These are phyloP conservation scores for Nannochloris sp. DNA, from an alignment of 139 green algal genomes.

Conservation along the genomic window DNA sequence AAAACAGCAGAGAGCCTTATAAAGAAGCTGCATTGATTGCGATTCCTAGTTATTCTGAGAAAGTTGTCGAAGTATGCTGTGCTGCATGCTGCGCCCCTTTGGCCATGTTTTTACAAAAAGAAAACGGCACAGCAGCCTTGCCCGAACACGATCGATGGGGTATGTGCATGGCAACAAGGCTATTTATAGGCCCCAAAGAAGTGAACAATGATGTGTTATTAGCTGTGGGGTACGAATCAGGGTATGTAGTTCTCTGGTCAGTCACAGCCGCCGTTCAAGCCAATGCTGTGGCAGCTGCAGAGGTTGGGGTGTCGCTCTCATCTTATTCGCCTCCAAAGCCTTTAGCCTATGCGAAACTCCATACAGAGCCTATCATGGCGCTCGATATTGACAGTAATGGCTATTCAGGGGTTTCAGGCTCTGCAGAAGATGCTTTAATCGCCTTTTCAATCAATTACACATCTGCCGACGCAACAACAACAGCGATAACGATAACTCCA, in stretches of 20 bases:
- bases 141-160: too few relatives aligned
- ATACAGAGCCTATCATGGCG: slow-evolving; percentile 41
- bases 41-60: slow-evolving; percentile 1
- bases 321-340: too few relatives aligned
- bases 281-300: not conserved
- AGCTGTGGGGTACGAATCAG: slow-evolving; percentile 43
- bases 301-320: too few relatives aligned
- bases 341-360: slow-evolving; percentile 9
- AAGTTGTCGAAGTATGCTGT: slow-evolving; percentile 10
- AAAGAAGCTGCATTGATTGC: slow-evolving; percentile 10
- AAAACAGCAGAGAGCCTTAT: too few relatives aligned
- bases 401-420: slow-evolving; percentile 14
- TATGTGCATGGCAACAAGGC: slow-evolving; percentile 36
- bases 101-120: not conserved
- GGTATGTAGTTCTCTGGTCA: slow-evolving; percentile 39
- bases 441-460: slow-evolving; percentile 11
- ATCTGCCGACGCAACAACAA: too few relatives aligned
- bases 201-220: slow-evolving; percentile 3
- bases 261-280: not conserved
- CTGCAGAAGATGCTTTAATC: slow-evolving; percentile 29
- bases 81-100: not conserved
- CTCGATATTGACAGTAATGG: slow-evolving; percentile 10
- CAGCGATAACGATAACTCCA: not conserved
- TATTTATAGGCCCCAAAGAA: slow-evolving; percentile 7
- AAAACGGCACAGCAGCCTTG: slow-evolving; percentile 5